Evolutionary conservation across 2,329 filamentous ascomycete species (phyloP), one percentile per base, ranked within the genome.

Genomic region (Fusarium chlamydosporum): DNA sequence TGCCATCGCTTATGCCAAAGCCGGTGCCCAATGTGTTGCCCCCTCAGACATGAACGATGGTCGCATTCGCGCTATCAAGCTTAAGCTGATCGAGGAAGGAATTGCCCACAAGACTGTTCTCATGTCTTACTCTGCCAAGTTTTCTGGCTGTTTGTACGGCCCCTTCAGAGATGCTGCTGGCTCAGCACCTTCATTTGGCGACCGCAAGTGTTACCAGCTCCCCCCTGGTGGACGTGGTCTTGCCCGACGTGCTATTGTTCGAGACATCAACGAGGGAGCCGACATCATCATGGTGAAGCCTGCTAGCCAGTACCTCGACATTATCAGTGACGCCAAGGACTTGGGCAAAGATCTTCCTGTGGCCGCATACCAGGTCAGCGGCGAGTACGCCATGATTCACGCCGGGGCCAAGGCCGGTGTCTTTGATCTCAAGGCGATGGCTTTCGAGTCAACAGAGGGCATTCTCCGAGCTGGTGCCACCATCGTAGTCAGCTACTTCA

Each of bases 201-300:
- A 99, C 82, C 89, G 96, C 73, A 91, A 92, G 79, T 98, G 96
- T 87, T 99, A 99, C 83, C 96, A 99, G 82, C 87, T 99, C 12
- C 96, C 96, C 2, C 93, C 94, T 0, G 94, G 94, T 65, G 96
- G 94, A 27, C 91, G 96, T 51, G 96, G 96, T 34, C 88, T 99
- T 43, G 96, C 96, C 16, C 89, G 96, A 70, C 89, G 96, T 72
- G 96, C 96, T 48, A 97, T 99, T 70, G 83, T 89, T 40, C 88
- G 96, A 72, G 96, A 99, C 77, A 95, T 99, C 72, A 87, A 86
- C 68, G 96, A 99, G 81, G 96, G 96, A 27, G 96, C 96, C 20
- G 96, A 99, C 76, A 93, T 97, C 72, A 97, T 99, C 81, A 97
- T 99, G 95, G 96, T 99, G 66, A 99, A 99, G 85, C 96, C 96